Evolutionary conservation across 2,329 filamentous ascomycete species (phyloP).

Genomic region (Pyricularia sp.): DNA sequence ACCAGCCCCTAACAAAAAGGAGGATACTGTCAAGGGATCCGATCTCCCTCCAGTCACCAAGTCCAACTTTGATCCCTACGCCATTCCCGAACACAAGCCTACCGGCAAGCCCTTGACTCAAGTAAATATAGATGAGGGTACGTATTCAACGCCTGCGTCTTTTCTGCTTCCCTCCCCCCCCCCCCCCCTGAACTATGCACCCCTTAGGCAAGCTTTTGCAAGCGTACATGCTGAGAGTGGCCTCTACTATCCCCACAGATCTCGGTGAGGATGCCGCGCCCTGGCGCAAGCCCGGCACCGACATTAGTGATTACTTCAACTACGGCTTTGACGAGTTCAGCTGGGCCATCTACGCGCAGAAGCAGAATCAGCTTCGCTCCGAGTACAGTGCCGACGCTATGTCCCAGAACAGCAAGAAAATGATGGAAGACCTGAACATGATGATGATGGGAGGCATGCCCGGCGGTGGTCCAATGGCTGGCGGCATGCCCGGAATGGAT

Average conservation of each 20-base stretch:
- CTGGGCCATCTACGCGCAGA: constrained; percentile 88
- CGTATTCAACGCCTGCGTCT: constrained; percentile 5
- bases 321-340: constrained; percentile 99
- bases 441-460: constrained; percentile 53
- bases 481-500: constrained; percentile 27
- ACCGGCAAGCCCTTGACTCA: constrained; percentile 76
- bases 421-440: constrained; percentile 59
- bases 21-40: constrained; percentile 20
- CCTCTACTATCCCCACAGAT: constrained; percentile 27
- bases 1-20: constrained; percentile 35
- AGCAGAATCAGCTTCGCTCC: constrained; percentile 70
- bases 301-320: constrained; percentile 97
- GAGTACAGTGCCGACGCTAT: constrained; percentile 63
- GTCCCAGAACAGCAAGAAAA: constrained; percentile 64
- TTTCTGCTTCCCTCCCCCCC: background rate
- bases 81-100: constrained; percentile 66
- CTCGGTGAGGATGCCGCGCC: constrained; percentile 79
- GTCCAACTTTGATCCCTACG: constrained; percentile 78
- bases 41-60: constrained; percentile 55
- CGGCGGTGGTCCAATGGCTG: constrained; percentile 19
- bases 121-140: constrained; percentile 62
- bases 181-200: background rate
- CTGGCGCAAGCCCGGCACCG: constrained; percentile 89
- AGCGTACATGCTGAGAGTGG: background rate
- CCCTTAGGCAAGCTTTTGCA: background rate